Evolutionary conservation across 352 stramenopile genomes (phyloP), one percentile per base, ranked within the genome.

Genomic region (Phytophthora melonis): DNA sequence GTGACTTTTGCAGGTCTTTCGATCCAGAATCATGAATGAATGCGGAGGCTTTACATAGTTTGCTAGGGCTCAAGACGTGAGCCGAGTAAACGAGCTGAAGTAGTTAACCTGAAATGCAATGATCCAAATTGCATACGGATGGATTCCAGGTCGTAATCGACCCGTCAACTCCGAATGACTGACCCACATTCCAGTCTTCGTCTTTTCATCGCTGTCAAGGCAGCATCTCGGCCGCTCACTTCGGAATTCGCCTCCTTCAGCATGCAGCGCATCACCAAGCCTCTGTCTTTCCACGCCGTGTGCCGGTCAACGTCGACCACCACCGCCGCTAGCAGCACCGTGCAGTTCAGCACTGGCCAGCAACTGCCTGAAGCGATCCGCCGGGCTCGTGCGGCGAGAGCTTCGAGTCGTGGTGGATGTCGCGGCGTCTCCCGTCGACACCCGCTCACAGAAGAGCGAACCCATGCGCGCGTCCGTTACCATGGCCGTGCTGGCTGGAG

Each of bases 1-100:
- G 18, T 2, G 64, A 71, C 27, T 9, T 57, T 66, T 60, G 32
- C 10, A 16, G 30, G 19, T 50, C n/a, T 59, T 50, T 54, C 7
- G 43, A 23, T 13, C 16, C 43, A 45, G 13, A 18, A 45, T n/a
- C 14, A n/a, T 45, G 14, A 14, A 16, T 43, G 14, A 43, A 36
- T 36, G 7, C 30, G 30, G 30, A 36, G 30, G 30, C 8, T 36
- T 36, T 36, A 11, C 30, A 30, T 36, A 36, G 7, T 10, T 9
- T 10, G 30, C 8, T 36, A 36, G 30, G 3, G 7, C 30, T 36
- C 7, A 36, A 36, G 30, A 11, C 30, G 11, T 36, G 30, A 36
- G 8, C 30, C 2, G 27, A 30, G 27, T 30, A 30, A 30, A 30
- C 30, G 30, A 36, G 30, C 30, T 36, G 8, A 36, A 36, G 30